Evolutionary conservation across 352 stramenopile species (phyloP).

Genomic region (Stramenopiles sp.): DNA sequence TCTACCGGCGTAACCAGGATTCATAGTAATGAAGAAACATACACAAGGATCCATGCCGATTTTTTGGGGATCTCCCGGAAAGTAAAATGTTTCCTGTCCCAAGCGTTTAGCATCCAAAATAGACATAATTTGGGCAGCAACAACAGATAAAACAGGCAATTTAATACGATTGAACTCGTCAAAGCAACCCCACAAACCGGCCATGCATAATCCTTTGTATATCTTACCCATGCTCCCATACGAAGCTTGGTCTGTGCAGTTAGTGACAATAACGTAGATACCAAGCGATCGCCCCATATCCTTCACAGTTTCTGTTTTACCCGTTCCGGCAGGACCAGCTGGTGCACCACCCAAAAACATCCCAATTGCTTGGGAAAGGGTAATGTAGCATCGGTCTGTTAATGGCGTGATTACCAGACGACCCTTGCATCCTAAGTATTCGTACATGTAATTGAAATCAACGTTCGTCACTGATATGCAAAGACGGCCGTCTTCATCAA

Average conservation of each 20-base stretch:
- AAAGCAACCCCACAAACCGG: slow-evolving; percentile 89
- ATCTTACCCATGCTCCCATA: slow-evolving; percentile 95
- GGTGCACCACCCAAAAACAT: slow-evolving; percentile 93
- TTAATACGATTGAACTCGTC: slow-evolving; percentile 96
- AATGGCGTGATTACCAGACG: slow-evolving; percentile 86
- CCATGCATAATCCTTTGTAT: slow-evolving; percentile 89
- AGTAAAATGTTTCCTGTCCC: slow-evolving; percentile 81
- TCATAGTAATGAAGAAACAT: slow-evolving; percentile 99
- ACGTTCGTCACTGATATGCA: slow-evolving; percentile 94
- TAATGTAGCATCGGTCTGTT: slow-evolving; percentile 93
- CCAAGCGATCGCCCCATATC: slow-evolving; percentile 78
- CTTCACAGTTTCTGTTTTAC: slow-evolving; percentile 92
- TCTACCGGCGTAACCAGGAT: slow-evolving; percentile 88
- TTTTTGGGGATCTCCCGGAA: slow-evolving; percentile 88
- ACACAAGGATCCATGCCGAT: slow-evolving; percentile 80
- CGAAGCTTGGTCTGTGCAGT: slow-evolving; percentile 90
- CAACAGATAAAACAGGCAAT: slow-evolving; percentile 81
- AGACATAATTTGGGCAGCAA: slow-evolving; percentile 89
- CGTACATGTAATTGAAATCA: slow-evolving; percentile 95
- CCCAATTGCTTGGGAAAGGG: slow-evolving; percentile 79
- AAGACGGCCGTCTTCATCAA: slow-evolving; percentile 73
- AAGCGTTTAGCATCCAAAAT: slow-evolving; percentile 94
- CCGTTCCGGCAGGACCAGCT: slow-evolving; percentile 76
- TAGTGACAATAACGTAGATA: slow-evolving; percentile 90
- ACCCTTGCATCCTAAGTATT: slow-evolving; percentile 91